Evolutionary conservation across 768 basidiomycete species (phyloP).

Genomic region (Termitomyces sp.): DNA sequence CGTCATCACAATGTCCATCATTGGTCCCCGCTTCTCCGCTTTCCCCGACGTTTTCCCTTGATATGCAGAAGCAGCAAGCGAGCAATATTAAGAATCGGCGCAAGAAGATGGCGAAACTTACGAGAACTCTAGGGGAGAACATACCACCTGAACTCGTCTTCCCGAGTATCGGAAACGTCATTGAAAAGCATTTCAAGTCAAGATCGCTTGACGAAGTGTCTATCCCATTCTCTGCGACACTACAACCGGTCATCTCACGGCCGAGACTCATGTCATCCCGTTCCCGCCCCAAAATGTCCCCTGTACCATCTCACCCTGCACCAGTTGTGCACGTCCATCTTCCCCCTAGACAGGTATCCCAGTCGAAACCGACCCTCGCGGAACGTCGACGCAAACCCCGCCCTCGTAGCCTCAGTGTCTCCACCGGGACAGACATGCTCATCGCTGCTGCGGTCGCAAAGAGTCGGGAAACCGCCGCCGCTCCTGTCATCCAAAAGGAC

Average conservation of each 20-base stretch:
- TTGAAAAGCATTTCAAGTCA: not conserved
- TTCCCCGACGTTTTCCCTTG: slow-evolving; percentile 18
- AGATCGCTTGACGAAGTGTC: not conserved
- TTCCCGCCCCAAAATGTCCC: not conserved
- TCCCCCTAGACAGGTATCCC: not conserved
- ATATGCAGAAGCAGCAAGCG: slow-evolving; percentile 12
- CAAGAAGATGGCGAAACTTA: slow-evolving; percentile 41
- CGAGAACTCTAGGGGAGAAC: slow-evolving; percentile 45
- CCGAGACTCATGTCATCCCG: slow-evolving; percentile 1
- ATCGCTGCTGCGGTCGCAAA: not conserved
- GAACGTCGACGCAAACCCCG: slow-evolving; percentile 11
- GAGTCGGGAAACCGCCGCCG: too few species aligned
- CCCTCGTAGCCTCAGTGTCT: slow-evolving; percentile 14
- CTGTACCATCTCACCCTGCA: not conserved
- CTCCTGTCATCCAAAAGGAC: not conserved
- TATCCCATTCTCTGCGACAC: not conserved
- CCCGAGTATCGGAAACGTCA: slow-evolving; percentile 3
- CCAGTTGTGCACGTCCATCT: not conserved
- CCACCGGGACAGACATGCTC: slow-evolving; percentile 9
- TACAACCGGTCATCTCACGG: slow-evolving; percentile 5
- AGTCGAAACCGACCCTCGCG: slow-evolving; percentile 1
- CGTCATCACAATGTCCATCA: slow-evolving; percentile 12
- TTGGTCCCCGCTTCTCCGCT: slow-evolving; percentile 14
- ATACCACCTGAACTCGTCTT: slow-evolving; percentile 45
- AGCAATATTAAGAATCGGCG: slow-evolving; percentile 31